Base-by-base conservation (phyloP, 768 basidiomycete species). In the Multifurca ochricompacta region DNA sequence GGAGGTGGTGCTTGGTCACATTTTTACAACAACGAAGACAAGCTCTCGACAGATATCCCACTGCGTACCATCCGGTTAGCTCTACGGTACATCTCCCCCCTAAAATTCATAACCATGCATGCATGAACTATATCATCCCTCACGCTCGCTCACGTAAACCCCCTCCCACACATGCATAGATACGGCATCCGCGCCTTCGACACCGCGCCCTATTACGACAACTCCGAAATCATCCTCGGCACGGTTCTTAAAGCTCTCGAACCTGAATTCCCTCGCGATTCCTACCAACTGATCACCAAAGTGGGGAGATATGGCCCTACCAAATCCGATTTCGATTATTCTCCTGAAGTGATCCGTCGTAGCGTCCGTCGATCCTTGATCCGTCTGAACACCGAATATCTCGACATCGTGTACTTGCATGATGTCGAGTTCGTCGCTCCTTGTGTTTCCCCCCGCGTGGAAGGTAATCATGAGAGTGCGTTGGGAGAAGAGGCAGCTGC, bases 111-210 rank as follows among this genome's bases (percentile, higher is more conserved):
- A n/a, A n/a, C n/a, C n/a, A n/a, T n/a, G n/a, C n/a, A n/a, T n/a
- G n/a, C n/a, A n/a, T n/a, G n/a, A n/a, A n/a, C n/a, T n/a, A n/a
- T n/a, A n/a, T n/a, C n/a, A n/a, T n/a, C n/a, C n/a, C n/a, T n/a
- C n/a, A n/a, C n/a, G n/a, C n/a, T n/a, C n/a, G n/a, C n/a, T n/a
- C 27, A 5, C 42, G 18, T 8, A n/a, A n/a, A 30, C 14, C 35
- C 28, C n/a, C 42, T 35, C 3, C 36, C 18, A 28, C 35, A 32
- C 28, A 35, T 23, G 35, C 34, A 37, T 53, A 91, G 91, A 37
- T 91, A 90, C 69, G 91, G 89, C 25, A 83, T 93, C 51, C 69
- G 69, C 31, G 84, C 85, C 0, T 87, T 94, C 63, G 91, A 94
- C 67, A 93, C 91, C 3, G 78, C 88, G 11, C 78, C 82, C 6